phyloP scores from a whole-genome alignment of 306 rosid genomes.

The Cucumis hystrix region DNA sequence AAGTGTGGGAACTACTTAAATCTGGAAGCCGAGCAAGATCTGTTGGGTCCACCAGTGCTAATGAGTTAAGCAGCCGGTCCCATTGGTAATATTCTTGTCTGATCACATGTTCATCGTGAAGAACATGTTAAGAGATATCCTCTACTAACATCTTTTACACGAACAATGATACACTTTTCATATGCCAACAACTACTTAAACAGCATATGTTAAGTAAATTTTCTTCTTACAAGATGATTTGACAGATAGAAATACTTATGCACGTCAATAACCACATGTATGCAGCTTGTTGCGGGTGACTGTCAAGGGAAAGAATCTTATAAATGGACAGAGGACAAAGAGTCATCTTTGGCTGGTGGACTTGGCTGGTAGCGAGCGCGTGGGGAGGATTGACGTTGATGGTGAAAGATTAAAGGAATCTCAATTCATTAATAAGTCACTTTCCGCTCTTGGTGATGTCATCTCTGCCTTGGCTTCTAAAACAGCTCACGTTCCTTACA shows the following conservation, averaged over 20 bases:
- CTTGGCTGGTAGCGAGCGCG: conserved; percentile 98
- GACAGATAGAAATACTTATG: not conserved
- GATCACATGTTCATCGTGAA: not conserved
- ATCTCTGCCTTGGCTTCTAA: conserved; percentile 90
- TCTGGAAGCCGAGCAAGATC: conserved; percentile 78
- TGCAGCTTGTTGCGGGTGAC: conserved; percentile 83
- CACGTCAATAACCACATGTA: not conserved
- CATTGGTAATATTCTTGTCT: conserved; percentile 48
- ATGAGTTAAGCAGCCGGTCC: conserved; percentile 95
- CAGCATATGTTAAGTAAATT: not conserved
- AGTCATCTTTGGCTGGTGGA: conserved; percentile 98
- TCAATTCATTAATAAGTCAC: conserved; percentile 89
- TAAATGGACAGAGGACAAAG: conserved; percentile 66
- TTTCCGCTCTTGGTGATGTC: conserved; percentile 94
- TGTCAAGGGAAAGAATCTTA: conserved; percentile 57
- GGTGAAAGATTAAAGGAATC: conserved; percentile 98
- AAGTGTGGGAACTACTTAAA: conserved; percentile 75
- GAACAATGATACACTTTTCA: not conserved
- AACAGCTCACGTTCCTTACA: conserved; percentile 81
- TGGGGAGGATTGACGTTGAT: conserved; percentile 91
- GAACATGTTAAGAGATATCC: not conserved
- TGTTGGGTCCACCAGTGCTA: conserved; percentile 92
- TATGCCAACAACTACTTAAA: not conserved
- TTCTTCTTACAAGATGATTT: not conserved
- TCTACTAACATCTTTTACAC: not conserved